Percentiles rank a stretch among this genome's conserved stretches.
Evolutionary conservation across 2,329 filamentous ascomycete genomes (phyloP).

Genomic region (Diplocarpon rosae): DNA sequence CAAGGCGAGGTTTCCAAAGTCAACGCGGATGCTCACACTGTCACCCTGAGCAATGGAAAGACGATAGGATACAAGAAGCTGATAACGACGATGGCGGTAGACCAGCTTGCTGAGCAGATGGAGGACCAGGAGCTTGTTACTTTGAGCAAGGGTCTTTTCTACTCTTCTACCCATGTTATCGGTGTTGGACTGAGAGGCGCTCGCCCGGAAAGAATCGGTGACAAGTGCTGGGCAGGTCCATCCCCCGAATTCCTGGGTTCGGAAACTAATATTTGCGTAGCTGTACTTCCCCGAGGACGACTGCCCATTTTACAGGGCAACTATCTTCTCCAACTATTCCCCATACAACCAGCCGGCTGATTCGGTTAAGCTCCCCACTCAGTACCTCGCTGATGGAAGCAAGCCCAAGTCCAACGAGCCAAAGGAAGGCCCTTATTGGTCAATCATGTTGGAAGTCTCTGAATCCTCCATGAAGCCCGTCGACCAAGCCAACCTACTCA

Average conservation of each 20-base stretch:
- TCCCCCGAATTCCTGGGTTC: background rate
- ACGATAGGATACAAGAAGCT: constrained; percentile 87
- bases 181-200: constrained; percentile 87
- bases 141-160: constrained; percentile 86
- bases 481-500: constrained; percentile 70
- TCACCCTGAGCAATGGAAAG: constrained; percentile 72
- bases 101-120: constrained; percentile 78
- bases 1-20: constrained; percentile 77
- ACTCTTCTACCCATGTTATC: constrained; percentile 94
- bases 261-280: constrained; percentile 29
- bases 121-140: constrained; percentile 73
- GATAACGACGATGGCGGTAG: constrained; percentile 91
- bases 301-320: constrained; percentile 98
- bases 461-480: constrained; percentile 94
- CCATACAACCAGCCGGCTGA: constrained; percentile 90
- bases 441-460: constrained; percentile 97
- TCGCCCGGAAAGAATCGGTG: constrained; percentile 89
- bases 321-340: constrained; percentile 99
- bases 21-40: constrained; percentile 73
- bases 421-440: constrained; percentile 94
- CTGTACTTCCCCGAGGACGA: constrained; percentile 98
- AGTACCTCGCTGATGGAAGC: constrained; percentile 76
- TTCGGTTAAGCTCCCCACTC: constrained; percentile 73
- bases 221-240: constrained; percentile 86
- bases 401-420: constrained; percentile 62